phyloP scores from a whole-genome alignment of 2,329 filamentous ascomycete genomes.

The Fusarium sp. region DNA sequence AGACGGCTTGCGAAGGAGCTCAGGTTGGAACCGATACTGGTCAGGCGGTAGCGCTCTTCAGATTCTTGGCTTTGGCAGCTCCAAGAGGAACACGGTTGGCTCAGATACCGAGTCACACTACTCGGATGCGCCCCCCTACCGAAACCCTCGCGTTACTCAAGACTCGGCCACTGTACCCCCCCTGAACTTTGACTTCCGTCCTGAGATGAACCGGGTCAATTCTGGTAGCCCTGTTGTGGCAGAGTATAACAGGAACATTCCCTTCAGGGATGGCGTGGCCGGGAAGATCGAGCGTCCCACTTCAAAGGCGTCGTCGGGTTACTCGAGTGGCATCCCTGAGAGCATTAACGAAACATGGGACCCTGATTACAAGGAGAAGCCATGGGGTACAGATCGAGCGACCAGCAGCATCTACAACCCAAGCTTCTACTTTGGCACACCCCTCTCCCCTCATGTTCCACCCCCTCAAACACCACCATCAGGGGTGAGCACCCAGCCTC shows the following conservation, averaged over 20 bases:
- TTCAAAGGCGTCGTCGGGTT: slow-evolving; percentile 64
- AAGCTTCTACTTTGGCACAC: slow-evolving; percentile 56
- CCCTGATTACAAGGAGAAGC: slow-evolving; percentile 56
- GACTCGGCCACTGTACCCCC: slow-evolving; percentile 78
- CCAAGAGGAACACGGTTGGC: slow-evolving; percentile 61
- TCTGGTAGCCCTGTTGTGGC: slow-evolving; percentile 77
- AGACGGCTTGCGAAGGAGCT: slow-evolving; percentile 68
- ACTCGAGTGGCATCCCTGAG: slow-evolving; percentile 73
- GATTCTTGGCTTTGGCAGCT: slow-evolving; percentile 68
- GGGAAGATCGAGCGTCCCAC: slow-evolving; percentile 69
- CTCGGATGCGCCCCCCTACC: slow-evolving; percentile 50
- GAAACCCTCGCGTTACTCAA: slow-evolving; percentile 63
- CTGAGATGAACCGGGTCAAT: slow-evolving; percentile 72
- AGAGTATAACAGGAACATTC: slow-evolving; percentile 62
- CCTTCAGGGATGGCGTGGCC: slow-evolving; percentile 66
- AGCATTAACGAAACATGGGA: slow-evolving; percentile 70
- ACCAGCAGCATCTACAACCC: slow-evolving; percentile 64
- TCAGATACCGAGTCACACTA: slow-evolving; percentile 69
- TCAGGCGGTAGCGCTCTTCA: slow-evolving; percentile 77
- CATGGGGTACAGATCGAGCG: slow-evolving; percentile 63
- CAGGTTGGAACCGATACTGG: slow-evolving; percentile 83
- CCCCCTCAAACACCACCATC: slow-evolving; percentile 48
- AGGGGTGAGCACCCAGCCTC: slow-evolving; percentile 60
- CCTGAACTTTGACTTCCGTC: slow-evolving; percentile 71
- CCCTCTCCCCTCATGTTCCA: slow-evolving; percentile 52